These are phyloP conservation scores for Penicillium sp. DNA, from an alignment of 2,329 filamentous ascomycete genomes.

Conservation along the genomic window DNA sequence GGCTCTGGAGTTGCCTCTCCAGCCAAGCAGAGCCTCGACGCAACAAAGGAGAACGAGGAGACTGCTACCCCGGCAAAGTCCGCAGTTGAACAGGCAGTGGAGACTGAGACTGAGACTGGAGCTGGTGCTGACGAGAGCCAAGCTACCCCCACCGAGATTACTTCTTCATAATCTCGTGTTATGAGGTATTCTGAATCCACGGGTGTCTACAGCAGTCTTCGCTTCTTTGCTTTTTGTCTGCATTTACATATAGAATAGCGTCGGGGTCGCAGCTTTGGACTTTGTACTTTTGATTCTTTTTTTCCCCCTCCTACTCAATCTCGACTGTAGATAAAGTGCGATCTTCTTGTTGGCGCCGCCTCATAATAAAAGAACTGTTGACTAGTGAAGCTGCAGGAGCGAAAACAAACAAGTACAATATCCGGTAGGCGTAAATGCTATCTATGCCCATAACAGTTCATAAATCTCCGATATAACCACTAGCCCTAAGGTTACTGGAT, in stretches of 20 bases:
- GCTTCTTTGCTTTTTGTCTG: constrained; percentile 4
- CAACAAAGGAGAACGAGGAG: constrained; percentile 15
- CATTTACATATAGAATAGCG: constrained; percentile 20
- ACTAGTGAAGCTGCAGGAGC: background rate
- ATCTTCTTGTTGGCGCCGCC: constrained; percentile 2
- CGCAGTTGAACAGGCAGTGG: background rate
- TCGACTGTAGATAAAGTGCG: constrained; percentile 21
- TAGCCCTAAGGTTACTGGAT: background rate
- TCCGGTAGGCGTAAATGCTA: background rate
- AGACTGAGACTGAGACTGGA: background rate
- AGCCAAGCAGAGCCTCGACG: constrained; percentile 12
- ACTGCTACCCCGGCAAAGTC: background rate
- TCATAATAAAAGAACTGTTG: constrained; percentile 8
- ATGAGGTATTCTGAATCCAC: background rate
- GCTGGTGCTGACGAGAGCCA: background rate
- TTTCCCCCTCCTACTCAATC: background rate
- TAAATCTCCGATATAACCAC: background rate
- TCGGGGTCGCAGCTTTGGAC: constrained; percentile 3
- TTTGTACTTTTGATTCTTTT: constrained; percentile 4
- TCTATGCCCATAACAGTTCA: background rate
- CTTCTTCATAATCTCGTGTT: constrained; percentile 1
- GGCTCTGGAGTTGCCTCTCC: constrained; percentile 21
- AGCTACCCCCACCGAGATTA: constrained; percentile 1
- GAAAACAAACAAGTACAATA: background rate
- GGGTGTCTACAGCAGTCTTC: constrained; percentile 1